A percentile compares a stretch with the other conserved stretches of the same genome.
Evolutionary conservation across 805 yeast species (phyloP).

Genomic region (Candida coquimbonensis): DNA sequence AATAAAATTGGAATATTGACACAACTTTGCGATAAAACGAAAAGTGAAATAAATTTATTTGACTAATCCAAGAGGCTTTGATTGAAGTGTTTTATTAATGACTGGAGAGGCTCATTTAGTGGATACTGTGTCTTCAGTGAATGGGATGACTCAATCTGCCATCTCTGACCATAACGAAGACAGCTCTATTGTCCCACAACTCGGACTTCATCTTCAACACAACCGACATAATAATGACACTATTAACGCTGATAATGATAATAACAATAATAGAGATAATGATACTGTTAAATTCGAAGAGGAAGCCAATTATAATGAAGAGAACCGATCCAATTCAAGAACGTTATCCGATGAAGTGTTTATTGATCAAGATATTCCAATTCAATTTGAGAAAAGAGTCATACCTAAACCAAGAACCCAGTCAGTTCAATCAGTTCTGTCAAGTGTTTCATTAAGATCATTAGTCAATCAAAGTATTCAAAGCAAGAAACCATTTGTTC

Average conservation of each 20-base stretch:
- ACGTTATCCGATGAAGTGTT: conserved; percentile 18
- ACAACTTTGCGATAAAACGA: too few species aligned
- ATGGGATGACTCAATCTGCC: background rate
- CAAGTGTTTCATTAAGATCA: conserved; percentile 55
- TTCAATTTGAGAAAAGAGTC: conserved; percentile 63
- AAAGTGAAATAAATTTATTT: too few species aligned
- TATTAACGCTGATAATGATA: background rate
- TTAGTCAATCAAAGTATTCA: conserved; percentile 27
- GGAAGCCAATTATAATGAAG: conserved; percentile 1
- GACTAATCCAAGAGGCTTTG: too few species aligned
- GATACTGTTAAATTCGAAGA: background rate
- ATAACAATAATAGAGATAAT: background rate
- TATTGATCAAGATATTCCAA: conserved; percentile 66
- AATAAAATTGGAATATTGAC: background rate
- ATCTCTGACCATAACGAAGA: background rate
- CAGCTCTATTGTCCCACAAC: background rate
- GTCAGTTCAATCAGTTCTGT: conserved; percentile 34
- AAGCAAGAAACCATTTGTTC: conserved; percentile 8
- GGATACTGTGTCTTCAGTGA: too few species aligned
- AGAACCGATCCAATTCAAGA: background rate
- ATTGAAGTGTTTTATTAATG: too few species aligned
- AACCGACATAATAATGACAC: background rate
- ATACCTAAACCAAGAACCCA: conserved; percentile 37
- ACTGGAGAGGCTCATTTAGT: too few species aligned
- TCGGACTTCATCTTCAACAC: background rate